These are phyloP conservation scores for Claviceps sp. DNA, from an alignment of 2,329 filamentous ascomycete species.

Conservation along the genomic window DNA sequence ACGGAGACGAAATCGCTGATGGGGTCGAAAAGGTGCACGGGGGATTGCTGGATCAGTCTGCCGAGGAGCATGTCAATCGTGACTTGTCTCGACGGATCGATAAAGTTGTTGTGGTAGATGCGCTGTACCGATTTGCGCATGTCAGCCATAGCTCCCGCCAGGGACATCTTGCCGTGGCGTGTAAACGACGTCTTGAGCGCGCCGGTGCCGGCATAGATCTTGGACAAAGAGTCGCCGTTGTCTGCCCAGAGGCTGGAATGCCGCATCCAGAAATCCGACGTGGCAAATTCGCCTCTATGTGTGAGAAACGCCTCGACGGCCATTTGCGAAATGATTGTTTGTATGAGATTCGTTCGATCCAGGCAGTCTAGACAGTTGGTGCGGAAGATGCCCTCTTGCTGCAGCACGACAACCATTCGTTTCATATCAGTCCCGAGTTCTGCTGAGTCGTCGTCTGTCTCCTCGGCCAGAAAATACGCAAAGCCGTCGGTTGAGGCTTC, in stretches of 20 bases:
- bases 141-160: constrained; percentile 89
- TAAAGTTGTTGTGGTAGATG: constrained; percentile 95
- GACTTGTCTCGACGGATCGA: constrained; percentile 82
- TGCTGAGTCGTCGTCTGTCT: constrained; percentile 39
- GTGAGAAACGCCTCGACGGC: constrained; percentile 72
- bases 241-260: constrained; percentile 95
- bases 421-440: constrained; percentile 25
- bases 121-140: constrained; percentile 86
- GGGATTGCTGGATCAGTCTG: constrained; percentile 65
- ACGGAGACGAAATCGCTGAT: constrained; percentile 79
- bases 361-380: constrained; percentile 95
- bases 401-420: constrained; percentile 56
- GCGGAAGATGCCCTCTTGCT: constrained; percentile 90
- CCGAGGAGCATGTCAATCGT: constrained; percentile 91
- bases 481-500: constrained; percentile 72
- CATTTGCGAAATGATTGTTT: constrained; percentile 92
- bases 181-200: constrained; percentile 94
- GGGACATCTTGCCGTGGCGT: constrained; percentile 84
- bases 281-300: constrained; percentile 56
- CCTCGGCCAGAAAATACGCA: constrained; percentile 79
- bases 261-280: constrained; percentile 76
- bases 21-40: constrained; percentile 82
- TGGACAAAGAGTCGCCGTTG: constrained; percentile 85
- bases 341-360: constrained; percentile 89
- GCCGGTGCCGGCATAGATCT: constrained; percentile 92